Evolutionary conservation across 1,139 yeast genomes (phyloP).

Genomic region (Candida mesenterica): DNA sequence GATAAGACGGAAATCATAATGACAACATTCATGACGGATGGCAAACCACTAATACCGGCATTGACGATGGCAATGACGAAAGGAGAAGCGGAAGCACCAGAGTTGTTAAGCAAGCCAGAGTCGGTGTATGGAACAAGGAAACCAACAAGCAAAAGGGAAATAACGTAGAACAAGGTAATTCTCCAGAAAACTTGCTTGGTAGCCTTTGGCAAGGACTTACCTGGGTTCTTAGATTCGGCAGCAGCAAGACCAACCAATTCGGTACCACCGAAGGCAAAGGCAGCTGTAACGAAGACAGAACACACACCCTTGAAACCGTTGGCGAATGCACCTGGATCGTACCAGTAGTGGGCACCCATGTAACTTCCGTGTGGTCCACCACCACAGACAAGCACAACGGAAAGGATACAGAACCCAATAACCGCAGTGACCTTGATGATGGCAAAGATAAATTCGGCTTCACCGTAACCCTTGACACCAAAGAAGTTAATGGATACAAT

Average conservation of each 20-base stretch:
- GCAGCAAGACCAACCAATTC: constrained; percentile 52
- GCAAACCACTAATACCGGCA: constrained; percentile 25
- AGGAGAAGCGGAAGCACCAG: constrained; percentile 64
- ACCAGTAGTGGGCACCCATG: constrained; percentile 51
- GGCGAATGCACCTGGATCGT: constrained; percentile 41
- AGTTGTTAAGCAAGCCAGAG: constrained; percentile 43
- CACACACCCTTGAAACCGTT: constrained; percentile 45
- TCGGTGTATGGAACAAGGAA: constrained; percentile 66
- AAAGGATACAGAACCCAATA: constrained; percentile 40
- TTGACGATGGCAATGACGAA: constrained; percentile 52
- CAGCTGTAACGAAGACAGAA: constrained; percentile 43
- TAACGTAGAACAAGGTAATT: constrained; percentile 60
- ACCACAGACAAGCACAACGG: constrained; percentile 40
- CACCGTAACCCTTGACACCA: constrained; percentile 46
- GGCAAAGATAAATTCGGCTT: constrained; percentile 43
- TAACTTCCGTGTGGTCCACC: constrained; percentile 37
- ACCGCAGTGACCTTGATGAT: constrained; percentile 36
- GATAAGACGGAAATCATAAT: constrained; percentile 25
- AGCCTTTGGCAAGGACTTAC: constrained; percentile 64
- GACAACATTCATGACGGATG: constrained; percentile 26
- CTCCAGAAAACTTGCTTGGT: constrained; percentile 75
- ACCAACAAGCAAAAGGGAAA: constrained; percentile 60
- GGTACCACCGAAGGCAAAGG: constrained; percentile 42
- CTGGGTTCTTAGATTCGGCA: constrained; percentile 42
- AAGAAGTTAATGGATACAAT: constrained; percentile 34